Percentiles rank a stretch among this genome's conserved stretches.
Conservation (phyloP, 2,329 filamentous ascomycete genomes). For the Neopestalotiopsis rosae region DNA sequence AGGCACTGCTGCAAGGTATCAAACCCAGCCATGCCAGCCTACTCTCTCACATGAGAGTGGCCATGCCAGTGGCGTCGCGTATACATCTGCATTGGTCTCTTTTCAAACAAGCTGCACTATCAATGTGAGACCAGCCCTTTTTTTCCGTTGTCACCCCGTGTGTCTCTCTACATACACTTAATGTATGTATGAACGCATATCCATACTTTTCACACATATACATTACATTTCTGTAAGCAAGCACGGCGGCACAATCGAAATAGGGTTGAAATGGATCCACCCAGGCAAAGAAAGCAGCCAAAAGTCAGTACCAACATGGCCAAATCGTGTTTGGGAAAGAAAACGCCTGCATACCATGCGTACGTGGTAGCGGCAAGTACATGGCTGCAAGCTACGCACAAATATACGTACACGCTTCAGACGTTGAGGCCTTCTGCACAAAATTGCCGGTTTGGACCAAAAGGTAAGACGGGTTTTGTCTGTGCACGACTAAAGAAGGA, state of each 20-base stretch:
- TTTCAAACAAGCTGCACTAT: slow-evolving; percentile 2
- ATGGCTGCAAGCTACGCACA: too few relatives aligned
- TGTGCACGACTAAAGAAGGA: not conserved
- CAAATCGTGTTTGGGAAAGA: not conserved
- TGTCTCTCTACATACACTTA: not conserved
- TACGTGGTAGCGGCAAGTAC: too few relatives aligned
- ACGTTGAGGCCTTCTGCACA: not conserved
- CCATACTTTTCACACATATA: not conserved
- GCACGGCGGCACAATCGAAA: not conserved
- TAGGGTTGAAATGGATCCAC: not conserved
- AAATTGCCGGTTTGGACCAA: not conserved
- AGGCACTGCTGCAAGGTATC: too few relatives aligned
- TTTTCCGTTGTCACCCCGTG: not conserved
- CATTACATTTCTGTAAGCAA: not conserved
- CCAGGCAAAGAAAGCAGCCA: too few relatives aligned
- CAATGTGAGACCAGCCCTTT: slow-evolving; percentile 1
- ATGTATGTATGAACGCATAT: not conserved
- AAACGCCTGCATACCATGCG: not conserved
- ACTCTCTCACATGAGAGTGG: not conserved
- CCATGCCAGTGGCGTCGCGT: not conserved
- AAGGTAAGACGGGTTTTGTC: not conserved
- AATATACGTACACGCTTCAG: not conserved
- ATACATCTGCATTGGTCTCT: not conserved
- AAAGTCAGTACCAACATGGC: too few relatives aligned
- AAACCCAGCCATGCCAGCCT: too few relatives aligned